These are phyloP conservation scores for Fusarium hainanense DNA, from an alignment of 2,329 filamentous ascomycete species.

Conservation along the genomic window DNA sequence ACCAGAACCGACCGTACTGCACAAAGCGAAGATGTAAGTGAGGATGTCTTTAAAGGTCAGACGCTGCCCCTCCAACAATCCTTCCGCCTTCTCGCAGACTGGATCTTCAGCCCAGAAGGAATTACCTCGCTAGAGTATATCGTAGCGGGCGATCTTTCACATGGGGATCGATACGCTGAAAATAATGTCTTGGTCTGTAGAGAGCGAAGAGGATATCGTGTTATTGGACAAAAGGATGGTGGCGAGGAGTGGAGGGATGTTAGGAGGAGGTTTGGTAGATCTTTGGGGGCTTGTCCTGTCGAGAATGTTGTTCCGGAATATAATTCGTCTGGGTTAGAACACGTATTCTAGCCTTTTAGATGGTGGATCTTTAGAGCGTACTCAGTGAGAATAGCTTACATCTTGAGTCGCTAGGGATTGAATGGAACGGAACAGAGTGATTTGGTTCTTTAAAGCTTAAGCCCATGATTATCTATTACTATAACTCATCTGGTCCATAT, in stretches of 20 bases:
- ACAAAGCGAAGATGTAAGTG: fast-evolving
- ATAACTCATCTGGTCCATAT: neutral
- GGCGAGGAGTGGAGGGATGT: neutral
- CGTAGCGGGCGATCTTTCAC: fast-evolving
- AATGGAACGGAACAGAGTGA: too few species aligned
- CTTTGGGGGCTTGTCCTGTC: neutral
- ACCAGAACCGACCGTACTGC: neutral
- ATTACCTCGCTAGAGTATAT: neutral
- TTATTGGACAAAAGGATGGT: neutral
- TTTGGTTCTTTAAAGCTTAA: too few species aligned
- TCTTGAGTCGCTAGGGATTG: too few species aligned
- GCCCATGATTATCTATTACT: too few species aligned
- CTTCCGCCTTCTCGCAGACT: neutral
- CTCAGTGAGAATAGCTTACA: too few species aligned
- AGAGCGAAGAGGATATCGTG: neutral
- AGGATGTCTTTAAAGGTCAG: fast-evolving
- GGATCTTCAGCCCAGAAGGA: neutral
- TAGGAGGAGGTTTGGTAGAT: neutral
- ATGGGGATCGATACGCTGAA: fast-evolving
- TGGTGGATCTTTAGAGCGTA: too few species aligned
- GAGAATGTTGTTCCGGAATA: constrained; percentile 1
- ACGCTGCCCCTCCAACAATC: neutral
- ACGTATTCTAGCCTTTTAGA: too few species aligned
- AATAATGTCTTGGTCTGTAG: neutral
- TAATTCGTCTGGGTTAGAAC: neutral